Evolutionary conservation across 441 rosid genomes (phyloP).

Genomic region (Euphorbia schlechtendalii): DNA sequence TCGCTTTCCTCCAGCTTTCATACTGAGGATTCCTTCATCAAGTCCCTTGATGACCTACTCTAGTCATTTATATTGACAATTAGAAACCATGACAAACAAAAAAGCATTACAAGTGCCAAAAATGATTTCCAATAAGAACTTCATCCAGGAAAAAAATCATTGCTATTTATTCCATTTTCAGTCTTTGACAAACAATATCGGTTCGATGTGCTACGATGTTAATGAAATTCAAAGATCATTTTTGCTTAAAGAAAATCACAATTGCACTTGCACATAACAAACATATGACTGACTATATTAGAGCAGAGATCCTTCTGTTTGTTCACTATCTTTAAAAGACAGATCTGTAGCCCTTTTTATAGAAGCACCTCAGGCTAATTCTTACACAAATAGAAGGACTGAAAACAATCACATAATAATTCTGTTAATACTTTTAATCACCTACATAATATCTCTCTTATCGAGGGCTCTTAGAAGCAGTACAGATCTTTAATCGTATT

Average conservation of each 20-base stretch:
- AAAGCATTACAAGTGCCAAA: not conserved
- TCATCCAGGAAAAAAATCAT: not conserved
- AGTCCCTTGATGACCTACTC: conserved; percentile 89
- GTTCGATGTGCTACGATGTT: not conserved
- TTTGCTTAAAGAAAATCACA: not conserved
- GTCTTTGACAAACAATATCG: not conserved
- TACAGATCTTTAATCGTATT: not conserved
- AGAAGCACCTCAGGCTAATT: not conserved
- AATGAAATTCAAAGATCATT: not conserved
- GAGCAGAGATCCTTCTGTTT: not conserved
- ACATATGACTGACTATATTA: not conserved
- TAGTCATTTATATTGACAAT: conserved; percentile 19
- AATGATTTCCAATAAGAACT: not conserved
- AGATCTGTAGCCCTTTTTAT: not conserved
- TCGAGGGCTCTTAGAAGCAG: not conserved
- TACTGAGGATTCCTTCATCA: conserved; percentile 82
- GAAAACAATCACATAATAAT: not conserved
- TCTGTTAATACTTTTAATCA: not conserved
- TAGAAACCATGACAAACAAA: not conserved
- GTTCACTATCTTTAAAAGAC: not conserved
- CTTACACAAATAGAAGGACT: not conserved
- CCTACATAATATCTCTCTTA: not conserved
- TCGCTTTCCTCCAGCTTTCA: conserved; percentile 90
- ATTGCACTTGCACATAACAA: not conserved
- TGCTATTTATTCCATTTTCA: not conserved